Conservation (phyloP, 2,329 filamentous ascomycete species). For the Fusarium gaditjirri region DNA sequence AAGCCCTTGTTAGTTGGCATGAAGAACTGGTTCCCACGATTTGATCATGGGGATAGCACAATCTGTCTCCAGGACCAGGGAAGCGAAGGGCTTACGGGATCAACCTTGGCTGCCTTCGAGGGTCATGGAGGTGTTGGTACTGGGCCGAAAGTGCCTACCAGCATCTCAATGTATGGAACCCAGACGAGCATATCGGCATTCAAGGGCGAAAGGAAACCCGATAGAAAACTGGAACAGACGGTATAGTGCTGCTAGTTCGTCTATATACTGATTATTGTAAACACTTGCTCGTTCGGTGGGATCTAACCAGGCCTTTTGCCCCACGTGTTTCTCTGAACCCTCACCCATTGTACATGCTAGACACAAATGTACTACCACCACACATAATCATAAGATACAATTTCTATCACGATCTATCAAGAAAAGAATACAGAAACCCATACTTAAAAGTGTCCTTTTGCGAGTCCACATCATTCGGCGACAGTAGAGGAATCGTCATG, state of each 20-base stretch:
- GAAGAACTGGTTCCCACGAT: background rate
- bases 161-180: background rate
- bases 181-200: slow-evolving; percentile 9
- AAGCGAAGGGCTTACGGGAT: background rate
- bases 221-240: background rate
- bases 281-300: background rate
- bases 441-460: background rate
- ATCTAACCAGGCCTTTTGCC: background rate
- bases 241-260: too few relatives aligned
- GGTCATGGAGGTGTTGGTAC: background rate
- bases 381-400: too few relatives aligned
- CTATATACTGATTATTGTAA: background rate
- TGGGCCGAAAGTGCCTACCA: background rate
- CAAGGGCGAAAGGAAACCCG: background rate
- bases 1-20: background rate
- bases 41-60: background rate
- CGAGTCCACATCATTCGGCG: rapidly evolving
- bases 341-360: background rate
- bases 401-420: rapidly evolving
- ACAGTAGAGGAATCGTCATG: background rate
- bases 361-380: background rate
- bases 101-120: background rate
- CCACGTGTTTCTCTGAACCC: too few relatives aligned
- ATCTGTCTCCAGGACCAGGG: background rate
- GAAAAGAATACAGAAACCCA: too few relatives aligned